Evolutionary conservation across 306 rosid genomes (phyloP), one percentile per base, ranked within the genome.

Genomic region (Malus fusca): DNA sequence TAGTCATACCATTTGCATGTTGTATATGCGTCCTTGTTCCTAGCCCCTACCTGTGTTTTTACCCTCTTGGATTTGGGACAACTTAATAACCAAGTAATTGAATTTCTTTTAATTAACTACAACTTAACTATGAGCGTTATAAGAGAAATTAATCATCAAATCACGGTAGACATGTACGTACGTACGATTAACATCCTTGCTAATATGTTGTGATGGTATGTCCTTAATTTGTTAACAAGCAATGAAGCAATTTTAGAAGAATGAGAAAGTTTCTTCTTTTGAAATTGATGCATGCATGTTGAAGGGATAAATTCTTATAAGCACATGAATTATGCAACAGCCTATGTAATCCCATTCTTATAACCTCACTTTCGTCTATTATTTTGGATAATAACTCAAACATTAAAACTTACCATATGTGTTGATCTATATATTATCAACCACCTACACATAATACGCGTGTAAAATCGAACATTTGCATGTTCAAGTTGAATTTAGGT

Each of bases 11-110:
- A 75, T 79, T 79, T 80, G 78, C 81, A 85, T 78, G 67, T 78
- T 33, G 12, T 33, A 10, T 85, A 10, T 85, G 86, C 80, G 70
- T 72, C 89, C 79, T 82, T 84, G 88, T 82, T 88, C 82, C 85
- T 69, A 69, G 67, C 75, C 65, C 69, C 77, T 65, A 33, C 11
- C 59, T 58, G 72, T 17, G 55, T 26, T 23, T 79, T 84, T 84
- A 81, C 4, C 40, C 64, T 75, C 83, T 58, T 83, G 56, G 55
- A 59, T 15, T 0, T 59, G 25, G 64, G 69, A 44, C 67, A 61
- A 68, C 37, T 13, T 61, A 30, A 69, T 15, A 48, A 48, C 19
- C 6, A 48, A 69, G 11, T 52, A 22, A 31, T 31, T 28, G 17
- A 42, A 17, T 11, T 59, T 53, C 18, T 77, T 69, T 78, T 23